These are phyloP conservation scores for Aspergillus arachidicola DNA, from an alignment of 2,329 filamentous ascomycete species.

Conservation along the genomic window DNA sequence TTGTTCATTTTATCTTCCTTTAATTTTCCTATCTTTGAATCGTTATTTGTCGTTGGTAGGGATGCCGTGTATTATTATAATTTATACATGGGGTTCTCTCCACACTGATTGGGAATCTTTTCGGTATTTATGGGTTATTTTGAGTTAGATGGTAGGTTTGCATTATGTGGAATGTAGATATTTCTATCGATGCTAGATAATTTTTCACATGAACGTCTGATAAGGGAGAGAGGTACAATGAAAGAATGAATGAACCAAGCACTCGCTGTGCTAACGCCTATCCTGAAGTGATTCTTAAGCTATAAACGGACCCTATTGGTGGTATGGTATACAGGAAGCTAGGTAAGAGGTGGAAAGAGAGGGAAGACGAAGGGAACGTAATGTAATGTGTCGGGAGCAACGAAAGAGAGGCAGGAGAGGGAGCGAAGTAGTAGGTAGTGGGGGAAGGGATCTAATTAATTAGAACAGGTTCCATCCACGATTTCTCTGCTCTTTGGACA, in stretches of 20 bases:
- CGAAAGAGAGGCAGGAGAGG: neutral
- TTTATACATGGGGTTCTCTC: neutral
- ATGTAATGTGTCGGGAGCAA: neutral
- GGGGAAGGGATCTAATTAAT: conserved; percentile 8
- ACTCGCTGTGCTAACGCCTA: conserved; percentile 13
- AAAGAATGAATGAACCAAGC: neutral
- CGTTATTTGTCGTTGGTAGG: neutral
- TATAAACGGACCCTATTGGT: conserved; percentile 7
- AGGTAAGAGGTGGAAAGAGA: neutral
- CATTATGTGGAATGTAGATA: neutral
- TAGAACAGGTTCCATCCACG: conserved; percentile 50
- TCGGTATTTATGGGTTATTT: too few relatives aligned
- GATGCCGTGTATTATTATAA: neutral
- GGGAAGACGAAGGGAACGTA: neutral
- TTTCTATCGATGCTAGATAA: neutral
- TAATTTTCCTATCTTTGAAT: neutral
- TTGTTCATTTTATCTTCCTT: neutral
- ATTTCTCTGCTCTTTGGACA: conserved; percentile 40
- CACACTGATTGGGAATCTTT: neutral
- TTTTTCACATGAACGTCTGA: neutral
- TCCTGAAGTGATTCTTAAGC: conserved; percentile 9
- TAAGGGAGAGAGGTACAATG: neutral
- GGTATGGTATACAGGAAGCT: conserved; percentile 13
- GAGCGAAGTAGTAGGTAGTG: neutral
- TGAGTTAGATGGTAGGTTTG: neutral